phyloP scores from a whole-genome alignment of 208 protist species.

The Acanthamoeba healyi region DNA sequence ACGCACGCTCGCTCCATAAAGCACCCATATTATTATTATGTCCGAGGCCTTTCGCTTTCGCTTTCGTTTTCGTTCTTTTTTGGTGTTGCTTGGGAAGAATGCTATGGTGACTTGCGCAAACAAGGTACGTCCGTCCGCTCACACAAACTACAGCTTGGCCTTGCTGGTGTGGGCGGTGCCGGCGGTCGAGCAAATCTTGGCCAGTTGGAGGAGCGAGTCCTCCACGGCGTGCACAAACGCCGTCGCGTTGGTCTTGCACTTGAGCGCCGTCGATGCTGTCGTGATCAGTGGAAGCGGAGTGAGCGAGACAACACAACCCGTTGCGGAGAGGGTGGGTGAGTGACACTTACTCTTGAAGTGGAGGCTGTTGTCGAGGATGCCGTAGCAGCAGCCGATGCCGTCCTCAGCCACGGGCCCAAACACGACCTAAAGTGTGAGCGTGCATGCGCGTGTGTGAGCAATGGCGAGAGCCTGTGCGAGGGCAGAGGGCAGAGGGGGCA shows the following conservation, averaged over 20 bases:
- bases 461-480: no score
- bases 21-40: no score
- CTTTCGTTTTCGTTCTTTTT: no score
- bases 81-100: no score
- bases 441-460: background rate
- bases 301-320: background rate
- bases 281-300: background rate
- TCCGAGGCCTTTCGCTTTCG: no score
- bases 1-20: no score
- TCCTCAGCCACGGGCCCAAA: slow-evolving; percentile 54
- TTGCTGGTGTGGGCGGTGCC: background rate
- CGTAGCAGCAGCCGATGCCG: slow-evolving; percentile 29
- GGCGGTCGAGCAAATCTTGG: background rate
- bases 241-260: slow-evolving; percentile 51
- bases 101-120: no score
- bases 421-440: background rate
- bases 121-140: no score
- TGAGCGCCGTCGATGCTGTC: slow-evolving; percentile 47
- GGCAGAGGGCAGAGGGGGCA: no score
- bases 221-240: slow-evolving; percentile 20
- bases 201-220: slow-evolving; percentile 38
- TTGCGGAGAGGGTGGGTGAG: background rate
- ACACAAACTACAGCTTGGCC: slow-evolving; percentile 40
- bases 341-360: slow-evolving; percentile 2
- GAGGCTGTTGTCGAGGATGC: slow-evolving; percentile 25